phyloP scores from a whole-genome alignment of 1,284 basidiomycete species.

The Tylopilus sp. region DNA sequence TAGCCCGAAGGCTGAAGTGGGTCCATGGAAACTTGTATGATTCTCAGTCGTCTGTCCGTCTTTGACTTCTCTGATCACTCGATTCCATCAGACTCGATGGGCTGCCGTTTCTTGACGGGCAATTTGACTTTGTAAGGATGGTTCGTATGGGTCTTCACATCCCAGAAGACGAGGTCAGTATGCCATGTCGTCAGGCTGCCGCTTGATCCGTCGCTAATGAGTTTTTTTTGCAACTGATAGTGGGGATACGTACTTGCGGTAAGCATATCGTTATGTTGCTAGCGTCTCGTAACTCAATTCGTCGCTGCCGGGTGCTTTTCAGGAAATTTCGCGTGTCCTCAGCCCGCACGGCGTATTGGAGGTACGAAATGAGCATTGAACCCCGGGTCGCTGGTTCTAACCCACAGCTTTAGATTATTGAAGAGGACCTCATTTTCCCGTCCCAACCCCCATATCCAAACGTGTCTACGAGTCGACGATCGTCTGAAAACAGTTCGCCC shows the following conservation, averaged over 20 bases:
- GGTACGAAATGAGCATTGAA: conserved; percentile 36
- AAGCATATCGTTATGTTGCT: conserved; percentile 14
- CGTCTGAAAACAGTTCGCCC: conserved; percentile 22
- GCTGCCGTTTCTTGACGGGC: conserved; percentile 52
- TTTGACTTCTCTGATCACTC: conserved; percentile 5
- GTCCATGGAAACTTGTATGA: conserved; percentile 62
- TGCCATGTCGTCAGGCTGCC: background rate
- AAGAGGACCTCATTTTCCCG: conserved; percentile 71
- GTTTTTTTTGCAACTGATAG: conserved; percentile 23
- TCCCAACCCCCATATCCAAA: conserved; percentile 31
- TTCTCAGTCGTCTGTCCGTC: background rate
- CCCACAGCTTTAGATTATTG: conserved; percentile 49
- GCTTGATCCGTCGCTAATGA: conserved; percentile 14
- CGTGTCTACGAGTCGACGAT: conserved; percentile 14
- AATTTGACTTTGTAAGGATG: conserved; percentile 65
- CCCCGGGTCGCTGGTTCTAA: conserved; percentile 4
- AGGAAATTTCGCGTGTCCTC: conserved; percentile 67
- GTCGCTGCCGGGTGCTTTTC: conserved; percentile 8
- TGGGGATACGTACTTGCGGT: conserved; percentile 54
- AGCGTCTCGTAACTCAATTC: conserved; percentile 12
- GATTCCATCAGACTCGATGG: conserved; percentile 48
- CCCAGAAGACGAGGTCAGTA: conserved; percentile 63
- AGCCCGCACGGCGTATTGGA: conserved; percentile 60
- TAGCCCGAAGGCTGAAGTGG: conserved; percentile 57
- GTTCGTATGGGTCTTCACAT: conserved; percentile 60